Base-by-base conservation (phyloP, 176 grass and related monocot genomes). In the Leersia perrieri region DNA sequence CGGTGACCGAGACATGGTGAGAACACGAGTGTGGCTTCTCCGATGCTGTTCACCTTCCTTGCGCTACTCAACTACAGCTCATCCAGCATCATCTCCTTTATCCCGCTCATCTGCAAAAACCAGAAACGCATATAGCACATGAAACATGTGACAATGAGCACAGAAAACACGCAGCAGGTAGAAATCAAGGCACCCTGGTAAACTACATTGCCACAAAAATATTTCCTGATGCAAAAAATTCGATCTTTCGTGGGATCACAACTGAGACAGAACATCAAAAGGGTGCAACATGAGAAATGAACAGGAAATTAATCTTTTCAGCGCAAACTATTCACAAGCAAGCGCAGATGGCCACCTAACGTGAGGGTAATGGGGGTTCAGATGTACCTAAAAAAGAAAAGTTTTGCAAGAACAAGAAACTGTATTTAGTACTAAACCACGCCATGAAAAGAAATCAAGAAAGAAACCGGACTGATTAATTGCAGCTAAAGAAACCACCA, bases 1-100 rank as follows among this genome's bases (percentile, higher is more conserved):
- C 2, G 92, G 84, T 4, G 88, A 85, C n/a, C 89, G 90, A 41
- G 93, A 93, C 97, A 99, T 99, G 51, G 77, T 66, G 67, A 72
- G 31, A 73, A 75, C 66, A 81, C 76, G 29, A 47, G 22, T 18
- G 13, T 20, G 40, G 40, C 70, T 12, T 73, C 70, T 75, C 35
- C 20, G 42, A 36, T 79, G 30, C 11, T 9, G 25, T 63, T 68
- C 25, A 65, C 74, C 78, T 74, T 75, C 36, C 61, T 44, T 49
- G 25, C 85, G 80, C 39, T 77, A 41, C 40, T 23, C 16, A 76
- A 66, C 80, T 70, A 88, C 45, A 60, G 22, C 27, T 38, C 9
- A 75, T 76, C 71, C 44, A 77, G 15, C 72, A 79, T 82, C 32
- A 60, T 74, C 60, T 88, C 47, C 77, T 80, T 63, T 55, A 25